Conservation (phyloP, 805 yeast genomes). For the Sugiyamaella mastotermitis region DNA sequence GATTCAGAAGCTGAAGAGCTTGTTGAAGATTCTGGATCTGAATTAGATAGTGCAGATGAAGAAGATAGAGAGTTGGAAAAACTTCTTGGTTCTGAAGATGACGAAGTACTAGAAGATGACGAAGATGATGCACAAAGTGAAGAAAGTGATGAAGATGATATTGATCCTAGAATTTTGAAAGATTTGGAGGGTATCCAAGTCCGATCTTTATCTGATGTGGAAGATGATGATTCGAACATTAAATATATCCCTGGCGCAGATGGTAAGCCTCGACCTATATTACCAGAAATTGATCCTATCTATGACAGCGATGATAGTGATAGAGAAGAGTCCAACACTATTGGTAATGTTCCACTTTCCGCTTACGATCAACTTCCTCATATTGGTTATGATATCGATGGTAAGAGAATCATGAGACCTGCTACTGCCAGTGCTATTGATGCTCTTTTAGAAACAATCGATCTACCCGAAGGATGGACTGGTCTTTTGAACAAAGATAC, state of each 20-base stretch:
- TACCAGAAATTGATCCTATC: constrained; percentile 90
- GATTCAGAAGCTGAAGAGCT: constrained; percentile 23
- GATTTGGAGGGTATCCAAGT: constrained; percentile 54
- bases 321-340: constrained; percentile 71
- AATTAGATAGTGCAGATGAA: constrained; percentile 17
- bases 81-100: constrained; percentile 19
- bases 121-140: constrained; percentile 8
- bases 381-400: constrained; percentile 93
- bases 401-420: constrained; percentile 97
- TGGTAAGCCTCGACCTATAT: constrained; percentile 70
- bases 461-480: constrained; percentile 98
- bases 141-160: constrained; percentile 31
- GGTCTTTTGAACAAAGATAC: constrained; percentile 88
- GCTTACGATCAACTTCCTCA: constrained; percentile 98
- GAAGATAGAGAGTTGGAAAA: constrained; percentile 18
- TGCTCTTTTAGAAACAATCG: constrained; percentile 80
- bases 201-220: constrained; percentile 36
- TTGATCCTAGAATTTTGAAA: constrained; percentile 38
- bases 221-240: constrained; percentile 32
- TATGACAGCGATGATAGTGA: constrained; percentile 94
- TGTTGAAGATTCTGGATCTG: constrained; percentile 22
- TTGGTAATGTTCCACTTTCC: constrained; percentile 87
- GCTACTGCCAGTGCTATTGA: constrained; percentile 95
- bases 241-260: constrained; percentile 43
- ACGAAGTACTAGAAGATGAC: constrained; percentile 24